Conservation (phyloP, 148 eudicot genomes). For the Fagopyrum tataricum region DNA sequence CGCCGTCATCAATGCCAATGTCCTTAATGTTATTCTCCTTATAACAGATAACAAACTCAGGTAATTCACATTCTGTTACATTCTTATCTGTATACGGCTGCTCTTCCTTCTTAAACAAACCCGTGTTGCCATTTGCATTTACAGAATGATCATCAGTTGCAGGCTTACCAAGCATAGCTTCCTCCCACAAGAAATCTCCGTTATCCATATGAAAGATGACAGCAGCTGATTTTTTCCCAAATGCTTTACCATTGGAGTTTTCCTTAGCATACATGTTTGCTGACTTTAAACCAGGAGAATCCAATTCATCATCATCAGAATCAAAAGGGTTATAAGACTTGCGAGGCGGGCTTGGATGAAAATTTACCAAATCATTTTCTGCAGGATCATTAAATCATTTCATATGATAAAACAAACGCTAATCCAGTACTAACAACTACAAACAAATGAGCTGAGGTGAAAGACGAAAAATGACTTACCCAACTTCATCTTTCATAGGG, state of each 20-base stretch:
- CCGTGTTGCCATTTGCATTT: slow-evolving; percentile 12
- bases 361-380: slow-evolving; percentile 30
- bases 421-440: background rate
- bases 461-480: slow-evolving; percentile 19
- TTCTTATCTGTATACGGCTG: slow-evolving; percentile 52
- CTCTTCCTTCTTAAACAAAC: slow-evolving; percentile 24
- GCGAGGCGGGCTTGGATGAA: slow-evolving; percentile 27
- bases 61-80: slow-evolving; percentile 51
- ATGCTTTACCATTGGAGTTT: slow-evolving; percentile 29
- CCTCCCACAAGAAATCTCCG: slow-evolving; percentile 18
- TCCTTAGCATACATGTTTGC: slow-evolving; percentile 24
- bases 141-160: slow-evolving; percentile 12
- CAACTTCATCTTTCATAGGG: slow-evolving; percentile 33
- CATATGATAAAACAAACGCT: background rate
- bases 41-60: slow-evolving; percentile 53
- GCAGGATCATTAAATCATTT: slow-evolving; percentile 10
- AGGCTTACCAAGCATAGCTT: slow-evolving; percentile 13
- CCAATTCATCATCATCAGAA: slow-evolving; percentile 34
- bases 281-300: slow-evolving; percentile 3
- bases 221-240: slow-evolving; percentile 30
- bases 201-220: slow-evolving; percentile 29
- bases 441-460: background rate
- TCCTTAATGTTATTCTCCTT: slow-evolving; percentile 59
- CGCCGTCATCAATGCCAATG: slow-evolving; percentile 74
- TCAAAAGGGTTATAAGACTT: slow-evolving; percentile 49